Evolutionary conservation across 768 basidiomycete genomes (phyloP), one percentile per base, ranked within the genome.

Genomic region (Trametes cubensis): DNA sequence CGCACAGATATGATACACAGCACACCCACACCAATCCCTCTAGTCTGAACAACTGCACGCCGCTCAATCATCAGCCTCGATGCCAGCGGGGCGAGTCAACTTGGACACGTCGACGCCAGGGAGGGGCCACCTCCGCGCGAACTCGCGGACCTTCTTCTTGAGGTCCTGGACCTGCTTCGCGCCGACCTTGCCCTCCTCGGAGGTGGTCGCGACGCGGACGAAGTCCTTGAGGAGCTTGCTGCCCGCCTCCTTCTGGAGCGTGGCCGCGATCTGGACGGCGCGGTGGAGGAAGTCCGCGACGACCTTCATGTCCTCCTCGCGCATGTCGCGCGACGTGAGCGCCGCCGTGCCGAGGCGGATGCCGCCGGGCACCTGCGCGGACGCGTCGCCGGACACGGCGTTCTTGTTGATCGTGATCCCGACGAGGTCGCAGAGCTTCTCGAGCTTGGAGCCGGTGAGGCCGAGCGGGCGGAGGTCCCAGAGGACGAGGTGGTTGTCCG

Each of bases 351-450:
- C 97, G 67, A 99, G 85, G 66, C 97, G 94, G 72, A 99, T 95
- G 67, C 97, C 97, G 68, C 96, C 97, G 48, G 96, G 96, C 1
- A 90, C 91, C 74, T 94, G 92, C 0, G 96, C 97, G 53, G 94
- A 96, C 44, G 89, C 89, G 76, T 98, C 96, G 68, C 95, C 96
- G 30, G 94, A 95, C 50, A 98, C 96, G 49, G 95, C 94, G 76
- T 98, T 98, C 79, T 98, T 94, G 81, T 95, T 94, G 78, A 98
- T 94, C 34, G 95, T 98, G 74, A 98, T 97, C 61, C 94, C 94
- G 75, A 94, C 86, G 53, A 97, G 82, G 74, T 98, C 96, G 76
- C 97, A 97, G 68, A 99, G 86, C 82, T 97, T 98, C 83, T 98
- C 96, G 60, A 99, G 87, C 79, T 98, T 98, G 81, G 89, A 92